These are phyloP conservation scores for Pleurotus cornucopiae DNA, from an alignment of 768 basidiomycete genomes.

Conservation along the genomic window DNA sequence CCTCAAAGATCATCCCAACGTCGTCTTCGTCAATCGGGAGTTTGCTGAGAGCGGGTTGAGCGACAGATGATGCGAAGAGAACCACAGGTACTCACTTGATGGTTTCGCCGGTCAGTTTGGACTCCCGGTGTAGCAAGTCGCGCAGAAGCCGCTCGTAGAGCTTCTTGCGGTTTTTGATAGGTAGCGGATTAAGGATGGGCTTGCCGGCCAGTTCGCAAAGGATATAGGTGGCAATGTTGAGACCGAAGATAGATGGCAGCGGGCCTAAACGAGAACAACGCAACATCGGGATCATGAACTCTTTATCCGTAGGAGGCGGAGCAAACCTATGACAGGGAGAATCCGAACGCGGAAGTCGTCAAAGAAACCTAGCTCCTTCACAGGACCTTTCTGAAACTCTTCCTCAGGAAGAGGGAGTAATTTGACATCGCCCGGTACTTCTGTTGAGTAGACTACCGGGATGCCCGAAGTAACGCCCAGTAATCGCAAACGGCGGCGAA, in stretches of 20 bases:
- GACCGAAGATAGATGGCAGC: constrained; percentile 85
- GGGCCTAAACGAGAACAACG: constrained; percentile 46
- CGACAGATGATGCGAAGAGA: neutral
- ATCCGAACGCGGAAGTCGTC: constrained; percentile 94
- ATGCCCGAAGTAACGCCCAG: constrained; percentile 62
- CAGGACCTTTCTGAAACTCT: constrained; percentile 85
- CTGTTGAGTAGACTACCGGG: constrained; percentile 94
- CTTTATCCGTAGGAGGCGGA: neutral
- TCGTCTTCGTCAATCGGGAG: constrained; percentile 83
- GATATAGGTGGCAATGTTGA: constrained; percentile 86
- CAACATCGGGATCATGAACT: neutral
- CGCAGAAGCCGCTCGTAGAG: constrained; percentile 76
- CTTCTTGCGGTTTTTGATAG: constrained; percentile 82
- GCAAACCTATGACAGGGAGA: constrained; percentile 80
- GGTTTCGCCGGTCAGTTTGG: constrained; percentile 55
- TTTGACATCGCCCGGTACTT: constrained; percentile 84
- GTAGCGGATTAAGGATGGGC: constrained; percentile 77
- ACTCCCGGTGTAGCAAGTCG: constrained; percentile 74
- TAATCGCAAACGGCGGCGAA: constrained; percentile 70
- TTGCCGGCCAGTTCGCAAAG: constrained; percentile 82
- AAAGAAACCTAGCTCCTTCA: constrained; percentile 85
- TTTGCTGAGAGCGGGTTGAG: constrained; percentile 37
- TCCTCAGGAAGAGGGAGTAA: constrained; percentile 88
- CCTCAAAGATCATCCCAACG: constrained; percentile 80
- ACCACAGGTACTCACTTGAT: constrained; percentile 52